These are phyloP conservation scores for Glycine latifolia DNA, from an alignment of 306 rosid genomes.

Conservation along the genomic window DNA sequence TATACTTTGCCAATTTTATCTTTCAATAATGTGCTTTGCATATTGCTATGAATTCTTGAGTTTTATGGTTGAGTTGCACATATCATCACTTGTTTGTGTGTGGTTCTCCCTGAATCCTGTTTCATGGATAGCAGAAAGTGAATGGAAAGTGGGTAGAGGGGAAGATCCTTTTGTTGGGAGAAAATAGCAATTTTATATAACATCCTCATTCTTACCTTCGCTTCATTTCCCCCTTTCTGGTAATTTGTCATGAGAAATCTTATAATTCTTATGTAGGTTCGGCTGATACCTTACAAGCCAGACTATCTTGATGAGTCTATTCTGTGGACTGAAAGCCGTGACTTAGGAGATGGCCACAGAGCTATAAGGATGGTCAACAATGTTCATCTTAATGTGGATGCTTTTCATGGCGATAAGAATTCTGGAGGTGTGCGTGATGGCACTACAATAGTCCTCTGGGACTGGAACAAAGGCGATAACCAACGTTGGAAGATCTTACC, in stretches of 20 bases:
- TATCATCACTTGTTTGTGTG: background rate
- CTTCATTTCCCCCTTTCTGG: background rate
- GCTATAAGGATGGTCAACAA: constrained; percentile 88
- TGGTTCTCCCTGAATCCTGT: constrained; percentile 6
- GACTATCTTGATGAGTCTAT: constrained; percentile 74
- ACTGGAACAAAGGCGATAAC: constrained; percentile 84
- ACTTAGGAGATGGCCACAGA: constrained; percentile 69
- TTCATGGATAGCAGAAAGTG: background rate
- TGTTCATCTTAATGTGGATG: constrained; percentile 76
- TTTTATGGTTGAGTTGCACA: constrained; percentile 18
- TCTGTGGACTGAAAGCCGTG: constrained; percentile 83
- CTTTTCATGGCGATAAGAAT: constrained; percentile 75
- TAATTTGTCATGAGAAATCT: background rate
- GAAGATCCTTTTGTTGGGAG: background rate
- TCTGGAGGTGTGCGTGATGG: constrained; percentile 93
- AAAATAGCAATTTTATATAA: background rate
- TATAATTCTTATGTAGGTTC: constrained; percentile 65
- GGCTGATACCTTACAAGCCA: constrained; percentile 61
- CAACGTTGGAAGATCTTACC: constrained; percentile 79
- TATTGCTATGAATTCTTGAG: background rate
- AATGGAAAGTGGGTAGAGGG: background rate
- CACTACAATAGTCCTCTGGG: constrained; percentile 76
- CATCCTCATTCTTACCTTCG: background rate
- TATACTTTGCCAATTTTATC: constrained; percentile 27
- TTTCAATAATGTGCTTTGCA: background rate